Evolutionary conservation across 2,329 filamentous ascomycete genomes (phyloP), one percentile per base, ranked within the genome.

Genomic region (Venturia aucupariae): DNA sequence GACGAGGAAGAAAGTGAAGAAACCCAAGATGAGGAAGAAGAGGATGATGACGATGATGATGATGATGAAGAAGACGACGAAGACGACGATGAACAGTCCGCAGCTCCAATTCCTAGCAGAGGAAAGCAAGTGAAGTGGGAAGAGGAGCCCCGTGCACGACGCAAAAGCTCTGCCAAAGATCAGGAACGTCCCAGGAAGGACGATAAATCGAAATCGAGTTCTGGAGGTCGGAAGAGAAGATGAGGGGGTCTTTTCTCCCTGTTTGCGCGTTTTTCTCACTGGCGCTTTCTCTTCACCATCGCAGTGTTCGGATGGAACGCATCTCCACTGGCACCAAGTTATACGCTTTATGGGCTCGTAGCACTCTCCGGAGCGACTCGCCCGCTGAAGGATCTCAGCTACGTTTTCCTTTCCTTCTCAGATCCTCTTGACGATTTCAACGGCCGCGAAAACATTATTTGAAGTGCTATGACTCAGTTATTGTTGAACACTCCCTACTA

Each of bases 281-380:
- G n/a, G 44, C 22, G 4, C 7, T 17, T 17, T 13, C 15, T 54
- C 17, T 30, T 30, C 24, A 2, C 3, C 32, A 24, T 54, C 5
- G 11, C 48, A 54, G 27, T 32, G 48, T 11, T 54, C 13, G 19
- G 24, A 6, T 54, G 48, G 30, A 55, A n/a, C 5, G 19, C 13
- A 35, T 55, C 15, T 35, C 27, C 30, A 32, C 35, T 19, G 30
- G 19, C 51, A 55, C 27, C 30, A n/a, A 1, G 27, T 35, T n/a
- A 35, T 55, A 55, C 51, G 51, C 17, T 35, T 35, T 35, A 4
- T 48, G 17, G 51, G 51, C 51, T 55, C 30, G 51, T 35, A 35
- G 51, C 51, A 55, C 51, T 55, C 51, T 35, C 10, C 51, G 27
- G 51, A 55, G 51, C 51, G 51, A 32, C 51, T 55, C 51, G 51